Evolutionary conservation across 192 early-diverging fungal species (phyloP).

Genomic region (Linnemannia hyalina): DNA sequence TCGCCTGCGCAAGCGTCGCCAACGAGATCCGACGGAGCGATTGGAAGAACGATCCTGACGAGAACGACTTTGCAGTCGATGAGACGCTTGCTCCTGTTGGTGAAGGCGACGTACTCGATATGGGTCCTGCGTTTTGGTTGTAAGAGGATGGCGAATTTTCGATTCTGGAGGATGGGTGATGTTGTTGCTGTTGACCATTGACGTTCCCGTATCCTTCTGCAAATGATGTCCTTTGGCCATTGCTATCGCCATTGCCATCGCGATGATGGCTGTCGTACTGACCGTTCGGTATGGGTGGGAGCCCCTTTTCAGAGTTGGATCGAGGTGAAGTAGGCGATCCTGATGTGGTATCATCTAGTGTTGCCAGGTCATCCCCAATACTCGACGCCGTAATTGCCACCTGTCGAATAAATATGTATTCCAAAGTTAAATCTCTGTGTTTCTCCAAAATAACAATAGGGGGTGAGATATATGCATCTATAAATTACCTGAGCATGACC

Average conservation of each 20-base stretch:
- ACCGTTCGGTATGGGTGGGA: conserved; percentile 22
- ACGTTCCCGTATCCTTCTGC: not conserved
- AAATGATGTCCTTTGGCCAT: conserved; percentile 3
- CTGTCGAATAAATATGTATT: conserved; percentile 42
- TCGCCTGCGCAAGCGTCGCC: conserved; percentile 40
- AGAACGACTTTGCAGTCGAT: conserved; percentile 34
- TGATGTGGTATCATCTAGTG: conserved; percentile 9
- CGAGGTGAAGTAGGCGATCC: not conserved
- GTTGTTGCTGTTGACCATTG: not conserved
- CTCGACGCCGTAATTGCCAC: conserved; percentile 69
- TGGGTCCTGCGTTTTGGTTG: not conserved
- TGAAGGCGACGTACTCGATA: conserved; percentile 3
- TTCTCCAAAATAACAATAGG: not conserved
- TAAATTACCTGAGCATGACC: conserved; percentile 84
- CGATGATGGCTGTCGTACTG: not conserved
- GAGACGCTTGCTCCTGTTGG: not conserved
- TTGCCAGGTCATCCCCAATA: conserved; percentile 45
- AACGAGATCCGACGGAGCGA: conserved; percentile 52
- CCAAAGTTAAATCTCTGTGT: not conserved
- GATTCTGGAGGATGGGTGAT: not conserved
- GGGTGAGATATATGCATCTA: not conserved
- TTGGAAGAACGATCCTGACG: conserved; percentile 57
- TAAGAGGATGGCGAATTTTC: not conserved
- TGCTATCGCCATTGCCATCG: conserved; percentile 9
- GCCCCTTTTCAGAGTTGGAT: conserved; percentile 17